Percentiles rank a stretch among this genome's conserved stretches.
phyloP scores from a whole-genome alignment of 2,329 filamentous ascomycete genomes.

The Zarea fungicola region DNA sequence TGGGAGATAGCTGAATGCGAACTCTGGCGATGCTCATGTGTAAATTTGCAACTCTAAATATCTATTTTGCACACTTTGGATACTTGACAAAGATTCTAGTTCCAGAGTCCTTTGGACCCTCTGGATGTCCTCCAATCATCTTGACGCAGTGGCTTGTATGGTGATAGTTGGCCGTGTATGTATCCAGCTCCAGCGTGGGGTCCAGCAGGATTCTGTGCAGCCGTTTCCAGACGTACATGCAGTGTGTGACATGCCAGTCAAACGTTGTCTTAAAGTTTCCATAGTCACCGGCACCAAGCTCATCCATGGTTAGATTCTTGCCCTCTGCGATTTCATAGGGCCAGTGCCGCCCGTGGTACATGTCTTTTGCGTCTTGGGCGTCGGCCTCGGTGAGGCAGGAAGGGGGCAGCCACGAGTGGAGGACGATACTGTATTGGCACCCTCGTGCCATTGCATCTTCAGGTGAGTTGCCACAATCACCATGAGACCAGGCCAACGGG shows the following conservation, averaged over 20 bases:
- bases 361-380: constrained; percentile 19
- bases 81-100: constrained; percentile 20
- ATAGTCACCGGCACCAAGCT: constrained; percentile 16
- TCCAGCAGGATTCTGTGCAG: constrained; percentile 19
- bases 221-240: constrained; percentile 20
- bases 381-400: constrained; percentile 17
- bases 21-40: no score
- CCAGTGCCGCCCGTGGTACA: constrained; percentile 18
- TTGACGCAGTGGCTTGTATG: constrained; percentile 20
- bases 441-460: constrained; percentile 13
- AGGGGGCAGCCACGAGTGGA: constrained; percentile 20
- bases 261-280: constrained; percentile 16
- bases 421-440: constrained; percentile 18
- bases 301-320: constrained; percentile 16
- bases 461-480: constrained; percentile 20
- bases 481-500: constrained; percentile 15
- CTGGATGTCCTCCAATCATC: constrained; percentile 16
- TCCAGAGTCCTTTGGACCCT: constrained; percentile 15
- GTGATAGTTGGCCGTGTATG: constrained; percentile 18
- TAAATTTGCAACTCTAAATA: background rate
- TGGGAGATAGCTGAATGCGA: no score
- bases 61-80: constrained; percentile 15
- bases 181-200: constrained; percentile 15
- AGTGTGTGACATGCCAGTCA: constrained; percentile 20
- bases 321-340: constrained; percentile 13